Conservation (phyloP, 2,329 filamentous ascomycete species). For the Bipolaris sorokiniana region DNA sequence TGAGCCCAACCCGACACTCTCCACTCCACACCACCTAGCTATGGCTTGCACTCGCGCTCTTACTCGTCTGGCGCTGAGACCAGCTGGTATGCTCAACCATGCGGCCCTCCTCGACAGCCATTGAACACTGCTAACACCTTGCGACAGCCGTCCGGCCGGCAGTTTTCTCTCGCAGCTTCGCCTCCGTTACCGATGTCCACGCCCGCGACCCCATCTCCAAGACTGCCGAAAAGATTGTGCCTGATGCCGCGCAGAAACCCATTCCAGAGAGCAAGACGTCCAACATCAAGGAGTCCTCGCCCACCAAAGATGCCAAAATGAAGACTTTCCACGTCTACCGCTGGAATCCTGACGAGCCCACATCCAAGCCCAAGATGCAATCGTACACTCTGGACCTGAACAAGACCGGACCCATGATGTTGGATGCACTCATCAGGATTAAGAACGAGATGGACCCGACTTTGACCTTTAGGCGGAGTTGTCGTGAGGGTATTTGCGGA, state of each 20-base stretch:
- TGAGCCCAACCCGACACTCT: constrained; percentile 32
- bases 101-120: constrained; percentile 15
- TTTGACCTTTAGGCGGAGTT: constrained; percentile 92
- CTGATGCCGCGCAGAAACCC: constrained; percentile 34
- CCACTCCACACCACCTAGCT: constrained; percentile 32
- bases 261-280: constrained; percentile 62
- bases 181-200: constrained; percentile 45
- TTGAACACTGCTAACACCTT: constrained; percentile 35
- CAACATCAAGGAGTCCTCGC: constrained; percentile 66
- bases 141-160: constrained; percentile 44
- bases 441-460: constrained; percentile 99
- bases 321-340: constrained; percentile 99
- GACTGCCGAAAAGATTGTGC: constrained; percentile 36
- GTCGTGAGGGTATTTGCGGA: constrained; percentile 97
- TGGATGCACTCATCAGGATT: constrained; percentile 95
- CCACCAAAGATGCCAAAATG: constrained; percentile 65
- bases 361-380: constrained; percentile 95
- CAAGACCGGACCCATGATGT: constrained; percentile 98
- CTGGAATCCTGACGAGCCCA: constrained; percentile 94
- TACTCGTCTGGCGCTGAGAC: constrained; percentile 47
- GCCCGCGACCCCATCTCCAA: constrained; percentile 45
- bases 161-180: constrained; percentile 47
- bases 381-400: constrained; percentile 93
- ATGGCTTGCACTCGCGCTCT: constrained; percentile 50
- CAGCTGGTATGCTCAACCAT: constrained; percentile 40